phyloP scores from a whole-genome alignment of 2,329 filamentous ascomycete species.

The Lasiodiplodia hormozganensis region DNA sequence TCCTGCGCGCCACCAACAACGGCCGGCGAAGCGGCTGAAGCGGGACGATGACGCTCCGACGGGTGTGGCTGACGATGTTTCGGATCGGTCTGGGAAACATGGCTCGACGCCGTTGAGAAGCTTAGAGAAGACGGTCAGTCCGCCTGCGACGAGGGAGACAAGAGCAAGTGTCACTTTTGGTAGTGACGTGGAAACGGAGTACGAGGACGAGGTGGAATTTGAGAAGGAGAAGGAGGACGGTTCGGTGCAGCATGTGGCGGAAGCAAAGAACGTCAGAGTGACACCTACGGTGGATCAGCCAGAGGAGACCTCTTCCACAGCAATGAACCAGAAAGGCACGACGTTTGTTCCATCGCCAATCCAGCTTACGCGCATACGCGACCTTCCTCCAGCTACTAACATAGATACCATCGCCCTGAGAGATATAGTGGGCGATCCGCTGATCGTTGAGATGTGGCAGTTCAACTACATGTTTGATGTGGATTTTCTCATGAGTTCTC shows the following conservation, averaged over 20 bases:
- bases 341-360: constrained; percentile 66
- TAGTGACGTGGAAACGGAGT: constrained; percentile 4
- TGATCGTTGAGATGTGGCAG: constrained; percentile 75
- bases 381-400: constrained; percentile 68
- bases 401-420: constrained; percentile 68
- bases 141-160: background rate
- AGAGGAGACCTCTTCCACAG: background rate
- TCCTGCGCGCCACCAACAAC: background rate
- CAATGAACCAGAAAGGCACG: background rate
- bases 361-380: constrained; percentile 72
- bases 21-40: background rate
- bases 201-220: background rate
- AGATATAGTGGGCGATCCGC: constrained; percentile 75
- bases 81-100: background rate
- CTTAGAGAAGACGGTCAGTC: background rate
- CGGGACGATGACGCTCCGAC: background rate
- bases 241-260: background rate
- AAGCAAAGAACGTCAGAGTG: background rate
- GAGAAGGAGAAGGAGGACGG: background rate
- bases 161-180: background rate
- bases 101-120: background rate
- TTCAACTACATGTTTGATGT: constrained; percentile 73
- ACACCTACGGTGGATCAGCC: no score
- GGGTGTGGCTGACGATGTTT: background rate
- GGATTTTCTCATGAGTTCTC: constrained; percentile 64